Percentiles rank a stretch among this genome's conserved stretches.
These are phyloP conservation scores for Tricholoma bakamatsutake DNA, from an alignment of 768 basidiomycete species.

Conservation along the genomic window DNA sequence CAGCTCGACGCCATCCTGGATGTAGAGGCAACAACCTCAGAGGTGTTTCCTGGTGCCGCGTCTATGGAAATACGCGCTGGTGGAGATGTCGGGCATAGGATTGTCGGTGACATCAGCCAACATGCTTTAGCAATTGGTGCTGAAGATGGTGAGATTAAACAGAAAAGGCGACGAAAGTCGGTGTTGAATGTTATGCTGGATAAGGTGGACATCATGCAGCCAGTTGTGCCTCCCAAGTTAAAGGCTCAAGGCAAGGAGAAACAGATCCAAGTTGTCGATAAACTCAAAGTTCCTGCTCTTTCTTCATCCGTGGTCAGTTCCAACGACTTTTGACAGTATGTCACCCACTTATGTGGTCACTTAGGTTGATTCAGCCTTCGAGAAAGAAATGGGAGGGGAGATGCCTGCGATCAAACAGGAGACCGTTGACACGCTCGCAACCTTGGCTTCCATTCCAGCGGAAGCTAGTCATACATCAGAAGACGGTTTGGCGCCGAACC, in stretches of 20 bases:
- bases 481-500: neutral
- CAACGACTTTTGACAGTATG: neutral
- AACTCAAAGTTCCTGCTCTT: neutral
- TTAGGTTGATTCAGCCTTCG: neutral
- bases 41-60: neutral
- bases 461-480: neutral
- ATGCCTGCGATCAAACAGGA: neutral
- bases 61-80: constrained; percentile 16
- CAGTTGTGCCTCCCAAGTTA: constrained; percentile 5
- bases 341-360: neutral
- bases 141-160: constrained; percentile 1
- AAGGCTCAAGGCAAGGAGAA: neutral
- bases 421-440: neutral
- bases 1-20: constrained; percentile 36
- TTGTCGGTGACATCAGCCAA: neutral
- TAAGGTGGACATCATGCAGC: constrained; percentile 40
- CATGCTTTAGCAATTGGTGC: constrained; percentile 4
- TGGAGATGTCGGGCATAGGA: constrained; percentile 10
- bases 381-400: neutral
- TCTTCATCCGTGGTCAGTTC: neutral
- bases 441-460: neutral
- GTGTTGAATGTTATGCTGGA: constrained; percentile 34
- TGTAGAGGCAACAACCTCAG: neutral
- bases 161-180: neutral
- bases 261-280: neutral